Evolutionary conservation across 345 rosid genomes (phyloP), one percentile per base, ranked within the genome.

Genomic region (Schrenkiella parvula): DNA sequence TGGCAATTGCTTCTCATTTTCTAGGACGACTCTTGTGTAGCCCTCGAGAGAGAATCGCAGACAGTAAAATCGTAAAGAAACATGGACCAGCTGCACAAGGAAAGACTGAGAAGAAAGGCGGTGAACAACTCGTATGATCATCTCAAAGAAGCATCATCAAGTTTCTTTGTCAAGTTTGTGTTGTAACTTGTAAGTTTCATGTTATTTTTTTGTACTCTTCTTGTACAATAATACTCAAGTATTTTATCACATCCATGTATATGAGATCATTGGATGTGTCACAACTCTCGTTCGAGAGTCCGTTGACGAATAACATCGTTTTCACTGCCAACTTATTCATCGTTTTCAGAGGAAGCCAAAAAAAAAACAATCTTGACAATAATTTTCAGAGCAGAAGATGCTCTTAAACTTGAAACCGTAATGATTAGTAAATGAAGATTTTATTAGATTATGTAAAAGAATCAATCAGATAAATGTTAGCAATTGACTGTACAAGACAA

Each of bases 31-130:
- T 74, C 34, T 67, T 74, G 13, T 74, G 78, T 23, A 74, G 4
- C 37, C 68, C 78, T 35, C 68, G 78, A 38, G 78, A 74, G 55
- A 74, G 62, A 59, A 29, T 74, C 15, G 21, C 52, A 59, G 78
- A 58, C 35, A 50, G 47, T 66, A 58, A 66, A 11, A 0, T 21
- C 66, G 19, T n/a, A 15, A 58, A 47, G n/a, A 58, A 74, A 17
- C 18, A 67, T 41, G 73, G 46, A 50, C 68, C 68, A 32, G 42
- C 39, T 6, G 8, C 22, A 6, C 7, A n/a, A 66, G 73, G 11
- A 59, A 51, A 58, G 62, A 39, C 46, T 29, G 8, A 2, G 8
- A 67, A 74, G 61, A 32, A 23, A 39, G 68, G 55, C 17, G 34
- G 8, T 8, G 68, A 59, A 2, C 55, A 66, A 23, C 26, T 66